Conservation (phyloP, 2,329 filamentous ascomycete genomes). For the Fusarium brachygibbosum region DNA sequence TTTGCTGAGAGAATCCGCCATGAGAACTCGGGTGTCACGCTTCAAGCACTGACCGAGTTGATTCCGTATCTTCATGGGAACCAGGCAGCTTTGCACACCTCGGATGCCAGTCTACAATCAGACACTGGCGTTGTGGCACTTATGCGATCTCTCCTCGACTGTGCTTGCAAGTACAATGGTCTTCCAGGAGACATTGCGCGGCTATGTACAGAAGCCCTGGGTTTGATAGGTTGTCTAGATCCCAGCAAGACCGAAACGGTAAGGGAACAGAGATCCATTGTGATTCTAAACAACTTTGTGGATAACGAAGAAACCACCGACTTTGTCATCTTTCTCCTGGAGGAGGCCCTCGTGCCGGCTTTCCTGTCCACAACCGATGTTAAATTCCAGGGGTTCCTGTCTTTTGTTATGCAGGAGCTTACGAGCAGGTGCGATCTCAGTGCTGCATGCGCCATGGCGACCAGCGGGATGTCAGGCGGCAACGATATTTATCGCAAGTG, state of each 20-base stretch:
- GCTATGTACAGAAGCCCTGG: conserved; percentile 85
- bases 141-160: conserved; percentile 85
- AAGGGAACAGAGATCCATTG: conserved; percentile 83
- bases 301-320: conserved; percentile 82
- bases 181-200: conserved; percentile 75
- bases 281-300: conserved; percentile 89
- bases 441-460: conserved; percentile 62
- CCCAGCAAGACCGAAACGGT: conserved; percentile 88
- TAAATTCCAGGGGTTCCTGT: conserved; percentile 88
- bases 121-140: conserved; percentile 79
- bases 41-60: conserved; percentile 84
- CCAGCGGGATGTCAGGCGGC: conserved; percentile 60
- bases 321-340: conserved; percentile 87
- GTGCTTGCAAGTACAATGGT: conserved; percentile 82
- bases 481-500: conserved; percentile 79
- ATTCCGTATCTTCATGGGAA: conserved; percentile 78
- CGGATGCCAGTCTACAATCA: conserved; percentile 85
- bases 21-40: conserved; percentile 88
- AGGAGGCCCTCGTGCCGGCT: conserved; percentile 89
- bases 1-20: conserved; percentile 82
- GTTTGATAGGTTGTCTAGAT: conserved; percentile 91
- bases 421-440: conserved; percentile 82
- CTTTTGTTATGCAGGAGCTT: conserved; percentile 94
- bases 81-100: conserved; percentile 83
- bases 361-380: conserved; percentile 93